phyloP scores from a whole-genome alignment of 768 basidiomycete genomes.

The Brasilioporus rufonigricans region DNA sequence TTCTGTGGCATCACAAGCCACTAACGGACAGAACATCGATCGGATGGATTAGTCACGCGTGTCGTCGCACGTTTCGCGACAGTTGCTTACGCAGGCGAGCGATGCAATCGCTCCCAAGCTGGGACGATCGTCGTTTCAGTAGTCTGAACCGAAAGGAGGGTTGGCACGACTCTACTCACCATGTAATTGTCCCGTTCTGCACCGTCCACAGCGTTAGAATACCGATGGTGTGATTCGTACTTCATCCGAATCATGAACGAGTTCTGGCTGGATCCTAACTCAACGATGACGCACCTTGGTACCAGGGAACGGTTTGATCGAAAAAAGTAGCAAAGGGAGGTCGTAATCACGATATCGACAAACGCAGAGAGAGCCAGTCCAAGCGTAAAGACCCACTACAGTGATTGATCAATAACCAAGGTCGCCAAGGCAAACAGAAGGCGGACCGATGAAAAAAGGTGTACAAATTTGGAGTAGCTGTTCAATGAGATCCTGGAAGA shows the following conservation, averaged over 20 bases:
- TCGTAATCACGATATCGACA: constrained; percentile 47
- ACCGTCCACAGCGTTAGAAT: too few relatives aligned
- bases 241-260: neutral
- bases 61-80: neutral
- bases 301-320: too few relatives aligned
- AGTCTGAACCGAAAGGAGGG: too few relatives aligned
- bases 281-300: too few relatives aligned
- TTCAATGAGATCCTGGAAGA: constrained; percentile 13
- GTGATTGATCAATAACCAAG: neutral
- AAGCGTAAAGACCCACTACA: constrained; percentile 45
- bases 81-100: constrained; percentile 18
- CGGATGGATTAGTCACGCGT: neutral
- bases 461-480: constrained; percentile 5
- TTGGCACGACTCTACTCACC: constrained; percentile 4
- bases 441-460: constrained; percentile 12
- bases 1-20: constrained; percentile 23
- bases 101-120: constrained; percentile 17
- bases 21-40: neutral
- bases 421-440: neutral
- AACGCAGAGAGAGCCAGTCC: constrained; percentile 45
- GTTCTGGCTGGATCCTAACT: too few relatives aligned
- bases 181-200: too few relatives aligned
- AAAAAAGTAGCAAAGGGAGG: constrained; percentile 41
- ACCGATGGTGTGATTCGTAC: too few relatives aligned
- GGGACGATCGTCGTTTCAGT: too few relatives aligned